Base-by-base conservation (phyloP, 352 stramenopile species). In the Globisporangium mamillatum region DNA sequence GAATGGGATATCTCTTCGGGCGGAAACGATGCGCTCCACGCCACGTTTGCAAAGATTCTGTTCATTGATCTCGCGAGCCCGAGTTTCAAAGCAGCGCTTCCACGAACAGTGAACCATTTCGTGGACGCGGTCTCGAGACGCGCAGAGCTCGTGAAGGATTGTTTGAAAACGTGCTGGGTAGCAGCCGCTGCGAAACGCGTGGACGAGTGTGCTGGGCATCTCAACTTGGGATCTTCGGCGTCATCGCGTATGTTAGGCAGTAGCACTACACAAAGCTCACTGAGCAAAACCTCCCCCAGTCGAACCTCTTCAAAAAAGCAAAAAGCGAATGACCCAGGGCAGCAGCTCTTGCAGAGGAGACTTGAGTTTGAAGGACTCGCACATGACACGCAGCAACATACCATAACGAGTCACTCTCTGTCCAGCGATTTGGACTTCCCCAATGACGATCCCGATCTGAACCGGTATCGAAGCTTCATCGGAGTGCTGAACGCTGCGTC, bases 71-170 rank as follows among this genome's bases (percentile, higher is more conserved):
- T 97, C 0, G 63, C 75, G 20, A 91, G 76, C 10, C 63, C 71
- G 1, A 65, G 73, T 7, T 98, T 98, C 75, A 70, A 80, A 8
- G 67, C 76, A 1, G 67, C 77, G 18, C 74, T 98, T 7, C 93
- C 92, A 0, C 80, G 92, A 52, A 92, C 86, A 4, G 79, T 97
- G 12, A 77, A 90, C 5, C 83, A 93, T 63, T 98, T 98, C 68
- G 82, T 93, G 16, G 84, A 94, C 22, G 87, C 89, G 22, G 79
- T 98, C 3, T 84, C 88, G 18, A 75, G 77, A 8, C 81, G 85
- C 29, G 83, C 89, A 1, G 88, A 96, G 44, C 79, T 95, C 1
- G 89, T 96, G 18, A 94, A 93, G 59, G 90, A 96, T 52, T 93
- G 84, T 29, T 68, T 96, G 9, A 90, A 89, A 64, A 93, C 81